A percentile compares a stretch with the other conserved stretches of the same genome.
These are phyloP conservation scores for Rhexocercosporidium sp. DNA, from an alignment of 2,329 filamentous ascomycete genomes.

Conservation along the genomic window DNA sequence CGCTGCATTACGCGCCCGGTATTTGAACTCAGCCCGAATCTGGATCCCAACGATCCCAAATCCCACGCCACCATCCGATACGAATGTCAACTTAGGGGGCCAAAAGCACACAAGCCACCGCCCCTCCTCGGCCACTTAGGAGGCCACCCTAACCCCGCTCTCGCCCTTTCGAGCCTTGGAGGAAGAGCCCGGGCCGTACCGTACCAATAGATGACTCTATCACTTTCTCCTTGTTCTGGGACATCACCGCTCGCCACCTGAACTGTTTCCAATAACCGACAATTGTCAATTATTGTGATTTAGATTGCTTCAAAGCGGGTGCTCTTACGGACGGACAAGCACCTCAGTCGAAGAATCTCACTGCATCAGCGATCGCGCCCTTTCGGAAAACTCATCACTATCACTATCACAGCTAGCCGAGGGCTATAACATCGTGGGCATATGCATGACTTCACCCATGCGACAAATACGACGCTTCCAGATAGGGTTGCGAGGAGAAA, in stretches of 20 bases:
- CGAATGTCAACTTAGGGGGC: background rate
- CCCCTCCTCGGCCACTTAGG: constrained; percentile 21
- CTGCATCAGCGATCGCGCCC: too few species aligned
- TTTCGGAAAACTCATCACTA: too few species aligned
- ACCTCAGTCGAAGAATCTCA: too few species aligned
- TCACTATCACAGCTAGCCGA: constrained; percentile 9
- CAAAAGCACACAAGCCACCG: background rate
- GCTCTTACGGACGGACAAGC: background rate
- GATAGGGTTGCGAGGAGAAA: background rate
- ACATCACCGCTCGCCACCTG: background rate
- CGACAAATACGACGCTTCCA: background rate
- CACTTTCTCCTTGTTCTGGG: constrained; percentile 3
- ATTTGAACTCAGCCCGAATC: background rate
- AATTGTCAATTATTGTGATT: background rate
- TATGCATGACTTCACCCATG: background rate
- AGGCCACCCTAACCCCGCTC: constrained; percentile 21
- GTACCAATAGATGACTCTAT: constrained; percentile 21
- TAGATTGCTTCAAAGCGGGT: constrained; percentile 13
- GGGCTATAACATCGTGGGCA: background rate
- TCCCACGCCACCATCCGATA: constrained; percentile 4
- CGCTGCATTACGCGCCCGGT: constrained; percentile 5
- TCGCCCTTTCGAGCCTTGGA: background rate
- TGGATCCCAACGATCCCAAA: background rate
- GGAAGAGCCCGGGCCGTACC: constrained; percentile 18
- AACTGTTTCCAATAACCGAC: background rate